These are phyloP conservation scores for Tylopilus sp. DNA, from an alignment of 768 basidiomycete species.

Conservation along the genomic window DNA sequence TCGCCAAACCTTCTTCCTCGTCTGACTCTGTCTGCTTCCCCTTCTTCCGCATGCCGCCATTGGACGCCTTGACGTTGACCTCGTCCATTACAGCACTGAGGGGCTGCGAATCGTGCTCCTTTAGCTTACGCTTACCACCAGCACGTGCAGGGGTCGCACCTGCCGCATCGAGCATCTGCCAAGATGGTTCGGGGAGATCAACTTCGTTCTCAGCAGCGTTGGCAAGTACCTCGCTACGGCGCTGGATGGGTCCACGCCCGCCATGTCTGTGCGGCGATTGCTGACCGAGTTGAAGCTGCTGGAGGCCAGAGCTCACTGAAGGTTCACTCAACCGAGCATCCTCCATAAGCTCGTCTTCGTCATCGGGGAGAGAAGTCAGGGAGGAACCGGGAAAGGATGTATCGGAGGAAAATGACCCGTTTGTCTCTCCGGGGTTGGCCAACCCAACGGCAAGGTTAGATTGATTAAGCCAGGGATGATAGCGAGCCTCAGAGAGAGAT, in stretches of 20 bases:
- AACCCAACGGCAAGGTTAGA: neutral
- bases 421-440: conserved; percentile 1
- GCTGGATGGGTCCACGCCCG: conserved; percentile 35
- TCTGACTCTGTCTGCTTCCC: conserved; percentile 13
- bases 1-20: conserved; percentile 18
- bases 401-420: conserved; percentile 6
- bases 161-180: conserved; percentile 48
- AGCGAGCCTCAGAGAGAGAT: conserved; percentile 62
- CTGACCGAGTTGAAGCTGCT: conserved; percentile 33
- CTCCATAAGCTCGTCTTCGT: conserved; percentile 18
- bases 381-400: conserved; percentile 15
- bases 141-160: conserved; percentile 24
- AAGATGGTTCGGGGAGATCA: conserved; percentile 49
- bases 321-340: conserved; percentile 14
- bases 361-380: conserved; percentile 22
- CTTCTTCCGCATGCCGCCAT: conserved; percentile 22
- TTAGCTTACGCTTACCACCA: conserved; percentile 38
- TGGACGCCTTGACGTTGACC: conserved; percentile 6
- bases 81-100: conserved; percentile 28
- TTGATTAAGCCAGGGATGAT: conserved; percentile 71
- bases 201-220: conserved; percentile 41
- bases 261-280: conserved; percentile 8
- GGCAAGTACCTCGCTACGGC: conserved; percentile 46
- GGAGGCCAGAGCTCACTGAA: conserved; percentile 31
- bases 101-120: conserved; percentile 21